Conservation (phyloP, 2,329 filamentous ascomycete species). For the Curvularia spicifera region DNA sequence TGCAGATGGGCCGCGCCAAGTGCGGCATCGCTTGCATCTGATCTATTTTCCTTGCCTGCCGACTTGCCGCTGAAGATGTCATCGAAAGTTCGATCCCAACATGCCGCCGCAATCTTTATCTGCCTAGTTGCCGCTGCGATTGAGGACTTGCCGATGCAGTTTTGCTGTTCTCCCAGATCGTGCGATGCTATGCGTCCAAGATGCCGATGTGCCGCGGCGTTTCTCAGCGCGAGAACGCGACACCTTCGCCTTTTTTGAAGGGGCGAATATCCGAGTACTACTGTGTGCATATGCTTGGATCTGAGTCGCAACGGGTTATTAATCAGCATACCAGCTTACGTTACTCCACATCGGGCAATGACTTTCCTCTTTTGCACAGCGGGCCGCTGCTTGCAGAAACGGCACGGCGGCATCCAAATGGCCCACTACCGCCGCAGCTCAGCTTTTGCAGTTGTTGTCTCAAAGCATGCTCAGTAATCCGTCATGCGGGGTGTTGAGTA, state of each 20-base stretch:
- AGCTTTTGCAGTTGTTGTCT: not conserved
- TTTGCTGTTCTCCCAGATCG: not conserved
- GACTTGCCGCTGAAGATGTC: not conserved
- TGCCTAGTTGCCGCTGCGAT: not conserved
- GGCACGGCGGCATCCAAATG: conserved; percentile 4
- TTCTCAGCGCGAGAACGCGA: not conserved
- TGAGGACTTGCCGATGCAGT: not conserved
- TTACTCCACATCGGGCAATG: not conserved
- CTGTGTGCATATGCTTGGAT: not conserved
- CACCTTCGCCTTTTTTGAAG: not conserved
- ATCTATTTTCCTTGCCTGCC: not conserved
- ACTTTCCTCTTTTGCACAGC: conserved; percentile 1
- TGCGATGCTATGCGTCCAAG: not conserved
- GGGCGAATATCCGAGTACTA: not conserved
- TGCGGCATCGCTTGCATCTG: not conserved
- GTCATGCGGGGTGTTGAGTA: not conserved
- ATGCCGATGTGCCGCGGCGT: not conserved
- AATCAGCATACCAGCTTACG: conserved; percentile 8
- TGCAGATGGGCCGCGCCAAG: not conserved
- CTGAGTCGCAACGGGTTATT: conserved; percentile 4
- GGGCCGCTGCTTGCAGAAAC: not conserved
- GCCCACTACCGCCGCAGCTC: not conserved
- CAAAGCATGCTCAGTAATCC: not conserved
- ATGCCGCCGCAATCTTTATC: not conserved
- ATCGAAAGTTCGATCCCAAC: not conserved